Conservation (phyloP, 75 land plant species). For the Pinus taeda region DNA sequence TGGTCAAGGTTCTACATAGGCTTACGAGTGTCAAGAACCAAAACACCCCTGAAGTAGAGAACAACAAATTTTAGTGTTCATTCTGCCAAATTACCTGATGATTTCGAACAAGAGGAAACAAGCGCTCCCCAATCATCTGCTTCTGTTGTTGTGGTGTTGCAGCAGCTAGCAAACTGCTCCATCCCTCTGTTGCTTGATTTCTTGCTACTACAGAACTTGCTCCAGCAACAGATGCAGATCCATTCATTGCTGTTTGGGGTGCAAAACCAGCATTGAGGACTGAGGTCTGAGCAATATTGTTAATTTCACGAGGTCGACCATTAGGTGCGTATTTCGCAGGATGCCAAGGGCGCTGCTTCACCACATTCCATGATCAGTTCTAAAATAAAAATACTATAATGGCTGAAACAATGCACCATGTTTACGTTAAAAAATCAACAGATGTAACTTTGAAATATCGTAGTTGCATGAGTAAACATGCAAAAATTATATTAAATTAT, state of each 20-base stretch:
- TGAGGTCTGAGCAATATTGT: conserved; percentile 15
- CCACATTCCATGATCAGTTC: neutral
- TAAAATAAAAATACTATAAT: neutral
- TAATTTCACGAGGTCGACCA: conserved; percentile 35
- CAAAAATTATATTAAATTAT: neutral
- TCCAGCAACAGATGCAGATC: conserved; percentile 12
- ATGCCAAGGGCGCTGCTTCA: conserved; percentile 22
- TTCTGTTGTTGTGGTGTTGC: conserved; percentile 69
- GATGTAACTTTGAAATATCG: neutral
- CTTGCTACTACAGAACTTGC: conserved; percentile 22
- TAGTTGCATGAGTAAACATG: neutral
- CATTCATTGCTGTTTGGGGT: conserved; percentile 11
- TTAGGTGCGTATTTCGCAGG: conserved; percentile 37
- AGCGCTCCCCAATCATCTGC: conserved; percentile 67
- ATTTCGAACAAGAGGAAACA: conserved; percentile 64
- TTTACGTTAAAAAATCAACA: neutral
- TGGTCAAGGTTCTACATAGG: no score
- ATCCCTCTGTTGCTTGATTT: conserved; percentile 24
- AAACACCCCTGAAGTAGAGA: no score
- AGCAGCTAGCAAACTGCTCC: conserved; percentile 63
- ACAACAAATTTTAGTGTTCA: neutral
- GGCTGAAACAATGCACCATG: neutral
- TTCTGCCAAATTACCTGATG: conserved; percentile 37
- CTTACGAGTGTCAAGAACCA: no score
- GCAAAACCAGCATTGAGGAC: neutral